These are phyloP conservation scores for Rasamsonia emersonii DNA, from an alignment of 2,329 filamentous ascomycete genomes.

Conservation along the genomic window DNA sequence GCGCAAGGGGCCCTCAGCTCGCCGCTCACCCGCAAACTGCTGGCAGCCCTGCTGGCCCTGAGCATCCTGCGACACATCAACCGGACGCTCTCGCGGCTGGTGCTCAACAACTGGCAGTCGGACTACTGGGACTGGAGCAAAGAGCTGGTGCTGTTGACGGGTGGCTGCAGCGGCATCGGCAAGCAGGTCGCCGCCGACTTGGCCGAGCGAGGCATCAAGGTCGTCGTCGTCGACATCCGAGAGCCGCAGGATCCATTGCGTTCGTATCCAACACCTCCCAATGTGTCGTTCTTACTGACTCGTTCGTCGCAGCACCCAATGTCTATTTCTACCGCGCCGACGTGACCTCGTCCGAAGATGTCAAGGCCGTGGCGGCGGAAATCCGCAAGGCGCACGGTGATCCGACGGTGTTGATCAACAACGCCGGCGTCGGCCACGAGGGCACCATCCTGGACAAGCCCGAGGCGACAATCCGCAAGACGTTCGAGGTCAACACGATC, in stretches of 20 bases:
- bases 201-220: slow-evolving; percentile 18
- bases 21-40: slow-evolving; percentile 20
- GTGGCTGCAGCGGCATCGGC: slow-evolving; percentile 31
- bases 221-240: slow-evolving; percentile 30
- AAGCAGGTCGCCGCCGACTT: slow-evolving; percentile 28
- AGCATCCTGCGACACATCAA: slow-evolving; percentile 20
- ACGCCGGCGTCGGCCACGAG: slow-evolving; percentile 41
- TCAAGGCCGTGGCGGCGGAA: slow-evolving; percentile 24
- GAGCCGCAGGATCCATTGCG: slow-evolving; percentile 23
- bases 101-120: slow-evolving; percentile 15
- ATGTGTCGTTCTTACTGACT: background rate
- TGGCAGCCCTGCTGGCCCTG: slow-evolving; percentile 16
- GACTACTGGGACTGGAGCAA: slow-evolving; percentile 23
- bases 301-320: slow-evolving; percentile 17
- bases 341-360: slow-evolving; percentile 26
- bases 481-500: slow-evolving; percentile 46
- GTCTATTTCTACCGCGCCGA: slow-evolving; percentile 29
- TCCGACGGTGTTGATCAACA: slow-evolving; percentile 42
- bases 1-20: slow-evolving; percentile 19
- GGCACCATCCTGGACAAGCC: slow-evolving; percentile 40
- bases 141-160: slow-evolving; percentile 29
- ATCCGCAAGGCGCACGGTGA: slow-evolving; percentile 35
- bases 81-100: slow-evolving; percentile 12
- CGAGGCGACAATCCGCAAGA: slow-evolving; percentile 37
- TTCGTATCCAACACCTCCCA: slow-evolving; percentile 8